Conservation (phyloP, 331 rosid species). For the Malus hybrid region DNA sequence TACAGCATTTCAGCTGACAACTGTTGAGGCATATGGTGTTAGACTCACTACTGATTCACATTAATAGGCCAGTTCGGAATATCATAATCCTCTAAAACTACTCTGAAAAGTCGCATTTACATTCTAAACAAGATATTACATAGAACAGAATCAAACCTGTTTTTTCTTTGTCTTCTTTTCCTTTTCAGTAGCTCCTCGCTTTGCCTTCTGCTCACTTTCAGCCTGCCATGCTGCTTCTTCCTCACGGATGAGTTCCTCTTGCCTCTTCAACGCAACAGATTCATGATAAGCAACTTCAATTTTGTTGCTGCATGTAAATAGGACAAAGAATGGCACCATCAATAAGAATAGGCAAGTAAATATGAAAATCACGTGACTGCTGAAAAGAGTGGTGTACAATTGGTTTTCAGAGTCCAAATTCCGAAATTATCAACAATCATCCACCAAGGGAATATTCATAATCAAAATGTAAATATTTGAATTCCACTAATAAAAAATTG, state of each 20-base stretch:
- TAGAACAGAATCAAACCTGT: slow-evolving; percentile 41
- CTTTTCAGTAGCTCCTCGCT: slow-evolving; percentile 67
- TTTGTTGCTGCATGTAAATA: slow-evolving; percentile 65
- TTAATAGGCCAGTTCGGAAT: neutral
- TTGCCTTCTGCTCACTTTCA: slow-evolving; percentile 81
- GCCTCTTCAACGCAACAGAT: slow-evolving; percentile 96
- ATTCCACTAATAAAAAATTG: neutral
- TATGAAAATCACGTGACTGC: neutral
- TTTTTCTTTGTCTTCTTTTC: slow-evolving; percentile 91
- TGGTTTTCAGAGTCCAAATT: too few relatives aligned
- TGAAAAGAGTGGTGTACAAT: neutral
- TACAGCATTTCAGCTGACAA: neutral
- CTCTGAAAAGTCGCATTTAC: neutral
- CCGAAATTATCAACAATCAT: neutral
- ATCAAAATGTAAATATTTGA: too few relatives aligned
- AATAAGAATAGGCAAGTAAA: neutral
- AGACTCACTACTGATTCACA: neutral
- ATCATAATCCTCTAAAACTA: neutral
- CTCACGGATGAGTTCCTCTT: slow-evolving; percentile 98
- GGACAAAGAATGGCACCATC: slow-evolving; percentile 18
- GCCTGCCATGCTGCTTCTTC: slow-evolving; percentile 98
- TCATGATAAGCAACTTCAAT: slow-evolving; percentile 99
- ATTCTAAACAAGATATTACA: neutral
- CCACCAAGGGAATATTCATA: neutral
- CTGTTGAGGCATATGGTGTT: neutral